Base-by-base conservation (phyloP, 2,329 filamentous ascomycete genomes). In the Bipolaris gigantea region DNA sequence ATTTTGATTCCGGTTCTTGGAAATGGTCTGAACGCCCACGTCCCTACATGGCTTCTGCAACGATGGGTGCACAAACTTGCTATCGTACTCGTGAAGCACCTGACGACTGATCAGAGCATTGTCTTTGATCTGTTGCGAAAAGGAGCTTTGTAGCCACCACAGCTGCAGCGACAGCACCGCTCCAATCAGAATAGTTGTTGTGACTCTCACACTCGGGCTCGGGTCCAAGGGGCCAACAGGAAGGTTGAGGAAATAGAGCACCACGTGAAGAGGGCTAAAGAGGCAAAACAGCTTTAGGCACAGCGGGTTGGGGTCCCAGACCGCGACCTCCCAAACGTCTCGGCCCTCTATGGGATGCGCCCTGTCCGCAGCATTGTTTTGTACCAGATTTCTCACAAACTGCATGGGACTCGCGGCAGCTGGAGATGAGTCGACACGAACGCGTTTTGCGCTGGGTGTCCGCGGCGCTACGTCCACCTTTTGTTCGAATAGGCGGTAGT, bases 41-140 rank as follows among this genome's bases (percentile, higher is more conserved):
- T 89, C 84, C 61, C 87, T 80, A 61, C 95, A 89, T 5, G 89
- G 80, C 7, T 89, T 89, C 64, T 95, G 89, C n/a, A 96, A 84
- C 10, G 87, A 83, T 2, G 94, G 94, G 67, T 95, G 91, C 1
- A 99, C 94, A 69, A 89, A 97, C 77, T 99, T 99, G 63, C 86
- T 90, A 71, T 97, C 91, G 71, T 99, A 99, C 76, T 99, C 94
- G 71, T 92, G 88, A 76, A 97, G 82, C 5, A 97, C 93, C 75
- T 97, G 90, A 64, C 89, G 91, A 63, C 96, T 91, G 54, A 99
- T 89, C 42, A 97, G 82, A 2, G 86, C 82, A 2, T 85, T 85
- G 73, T 99, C 94, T 71, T 92, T 96, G 56, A 85, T 85, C 72
- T 97, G 92, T 71, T 93, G 92, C 3, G 84, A 82, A 74, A 93